A percentile compares a stretch with the other conserved stretches of the same genome.
Evolutionary conservation across 345 rosid species (phyloP).

Genomic region (Diplotaxis tenuifolia): DNA sequence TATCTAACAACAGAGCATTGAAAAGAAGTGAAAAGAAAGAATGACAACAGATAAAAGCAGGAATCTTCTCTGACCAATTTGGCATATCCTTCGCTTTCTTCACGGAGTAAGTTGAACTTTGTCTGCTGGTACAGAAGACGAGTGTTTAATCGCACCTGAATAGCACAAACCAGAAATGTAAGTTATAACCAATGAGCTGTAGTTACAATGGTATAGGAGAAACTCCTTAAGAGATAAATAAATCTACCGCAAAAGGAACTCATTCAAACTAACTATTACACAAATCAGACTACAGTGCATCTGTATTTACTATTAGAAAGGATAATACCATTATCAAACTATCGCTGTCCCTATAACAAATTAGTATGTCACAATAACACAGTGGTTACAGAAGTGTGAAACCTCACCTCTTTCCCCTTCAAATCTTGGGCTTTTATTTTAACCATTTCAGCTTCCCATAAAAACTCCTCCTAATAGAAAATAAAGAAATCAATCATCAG

Average conservation of each 20-base stretch:
- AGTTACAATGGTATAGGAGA: constrained; percentile 23
- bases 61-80: constrained; percentile 57
- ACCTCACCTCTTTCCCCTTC: constrained; percentile 94
- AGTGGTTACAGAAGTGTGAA: constrained; percentile 27
- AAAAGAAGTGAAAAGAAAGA: neutral
- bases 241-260: constrained; percentile 15
- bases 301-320: constrained; percentile 15
- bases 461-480: constrained; percentile 81
- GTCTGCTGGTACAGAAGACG: constrained; percentile 99
- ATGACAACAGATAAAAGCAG: constrained; percentile 4
- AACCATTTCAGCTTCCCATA: constrained; percentile 97
- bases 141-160: constrained; percentile 95
- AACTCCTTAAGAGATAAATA: neutral
- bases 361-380: constrained; percentile 14
- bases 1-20: constrained; percentile 14
- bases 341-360: neutral
- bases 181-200: constrained; percentile 13
- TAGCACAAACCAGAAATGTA: constrained; percentile 32
- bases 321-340: constrained; percentile 7
- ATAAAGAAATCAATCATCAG: constrained; percentile 16
- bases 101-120: constrained; percentile 94
- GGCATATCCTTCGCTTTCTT: constrained; percentile 99
- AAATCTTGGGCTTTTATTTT: constrained; percentile 97
- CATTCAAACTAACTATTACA: constrained; percentile 10
- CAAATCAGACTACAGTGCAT: constrained; percentile 19